Evolutionary conservation across 192 early-diverging fungal genomes (phyloP).

Genomic region (Spizellomyces punctatus): DNA sequence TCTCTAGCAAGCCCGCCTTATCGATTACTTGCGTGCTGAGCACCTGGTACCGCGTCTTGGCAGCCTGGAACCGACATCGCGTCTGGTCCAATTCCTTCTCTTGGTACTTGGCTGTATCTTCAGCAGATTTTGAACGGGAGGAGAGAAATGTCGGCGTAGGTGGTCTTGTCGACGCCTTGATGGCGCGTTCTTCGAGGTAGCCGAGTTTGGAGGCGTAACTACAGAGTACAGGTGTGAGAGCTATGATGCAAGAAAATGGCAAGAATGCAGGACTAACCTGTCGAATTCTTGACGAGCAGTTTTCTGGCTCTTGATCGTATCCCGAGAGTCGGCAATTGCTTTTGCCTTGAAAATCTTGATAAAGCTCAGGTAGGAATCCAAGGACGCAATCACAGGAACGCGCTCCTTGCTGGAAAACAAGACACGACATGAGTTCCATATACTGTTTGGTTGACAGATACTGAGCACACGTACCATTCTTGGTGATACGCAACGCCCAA

Average conservation of each 20-base stretch:
- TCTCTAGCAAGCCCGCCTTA: constrained; percentile 54
- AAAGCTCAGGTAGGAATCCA: constrained; percentile 45
- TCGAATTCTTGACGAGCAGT: constrained; percentile 53
- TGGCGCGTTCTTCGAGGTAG: constrained; percentile 40
- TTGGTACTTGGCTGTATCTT: constrained; percentile 30
- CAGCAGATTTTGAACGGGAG: constrained; percentile 7
- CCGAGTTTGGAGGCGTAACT: constrained; percentile 46
- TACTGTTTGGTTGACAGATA: background rate
- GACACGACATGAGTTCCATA: background rate
- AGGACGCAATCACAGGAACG: constrained; percentile 30
- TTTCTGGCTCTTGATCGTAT: constrained; percentile 51
- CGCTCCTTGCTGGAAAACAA: constrained; percentile 40
- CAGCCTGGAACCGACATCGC: constrained; percentile 41
- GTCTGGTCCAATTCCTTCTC: constrained; percentile 52
- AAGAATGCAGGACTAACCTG: constrained; percentile 11
- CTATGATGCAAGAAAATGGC: background rate
- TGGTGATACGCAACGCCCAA: constrained; percentile 32
- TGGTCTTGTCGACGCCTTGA: constrained; percentile 25
- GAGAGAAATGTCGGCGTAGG: constrained; percentile 24
- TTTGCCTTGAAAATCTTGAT: constrained; percentile 49
- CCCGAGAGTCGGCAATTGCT: constrained; percentile 51
- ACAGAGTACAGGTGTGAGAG: background rate
- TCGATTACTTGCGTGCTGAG: constrained; percentile 54
- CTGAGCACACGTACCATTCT: constrained; percentile 19
- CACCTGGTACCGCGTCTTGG: constrained; percentile 48